phyloP scores from a whole-genome alignment of 495 filamentous ascomycete species.

The Hypoxylon rickii region DNA sequence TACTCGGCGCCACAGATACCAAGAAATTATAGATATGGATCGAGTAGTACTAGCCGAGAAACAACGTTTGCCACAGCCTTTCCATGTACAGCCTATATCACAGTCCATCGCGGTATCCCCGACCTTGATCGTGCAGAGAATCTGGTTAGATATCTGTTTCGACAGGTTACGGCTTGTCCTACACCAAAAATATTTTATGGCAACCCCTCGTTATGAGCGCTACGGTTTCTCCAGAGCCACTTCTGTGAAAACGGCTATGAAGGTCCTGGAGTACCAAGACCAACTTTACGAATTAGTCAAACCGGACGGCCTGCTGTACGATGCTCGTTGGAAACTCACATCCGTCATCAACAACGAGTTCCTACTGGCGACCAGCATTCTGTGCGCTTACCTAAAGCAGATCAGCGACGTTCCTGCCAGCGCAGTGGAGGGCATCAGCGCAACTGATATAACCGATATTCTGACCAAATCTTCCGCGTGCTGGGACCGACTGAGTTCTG shows the following conservation, averaged over 20 bases:
- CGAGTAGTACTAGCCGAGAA: conserved; percentile 36
- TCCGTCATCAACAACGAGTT: conserved; percentile 45
- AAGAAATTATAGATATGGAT: conserved; percentile 46
- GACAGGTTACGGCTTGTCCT: conserved; percentile 36
- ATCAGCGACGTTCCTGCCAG: conserved; percentile 5
- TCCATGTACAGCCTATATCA: conserved; percentile 41
- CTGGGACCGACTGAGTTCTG: conserved; percentile 26
- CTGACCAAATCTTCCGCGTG: conserved; percentile 17
- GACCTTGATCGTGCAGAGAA: conserved; percentile 37
- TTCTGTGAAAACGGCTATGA: conserved; percentile 39
- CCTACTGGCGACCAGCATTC: conserved; percentile 42
- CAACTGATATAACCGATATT: conserved; percentile 20
- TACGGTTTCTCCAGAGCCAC: conserved; percentile 39
- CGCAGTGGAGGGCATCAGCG: conserved; percentile 7
- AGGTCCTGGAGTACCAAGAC: conserved; percentile 43
- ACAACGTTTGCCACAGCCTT: conserved; percentile 35
- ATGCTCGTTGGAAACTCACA: conserved; percentile 40
- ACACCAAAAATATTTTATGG: conserved; percentile 42
- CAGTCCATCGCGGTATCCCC: conserved; percentile 43
- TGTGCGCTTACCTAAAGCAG: conserved; percentile 43
- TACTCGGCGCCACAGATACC: conserved; percentile 35
- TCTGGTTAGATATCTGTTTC: conserved; percentile 37
- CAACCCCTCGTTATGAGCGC: conserved; percentile 16
- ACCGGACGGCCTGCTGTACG: conserved; percentile 38
- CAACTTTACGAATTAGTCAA: conserved; percentile 40